These are phyloP conservation scores for Peronosclerospora sorghi DNA, from an alignment of 352 stramenopile species.

Conservation along the genomic window DNA sequence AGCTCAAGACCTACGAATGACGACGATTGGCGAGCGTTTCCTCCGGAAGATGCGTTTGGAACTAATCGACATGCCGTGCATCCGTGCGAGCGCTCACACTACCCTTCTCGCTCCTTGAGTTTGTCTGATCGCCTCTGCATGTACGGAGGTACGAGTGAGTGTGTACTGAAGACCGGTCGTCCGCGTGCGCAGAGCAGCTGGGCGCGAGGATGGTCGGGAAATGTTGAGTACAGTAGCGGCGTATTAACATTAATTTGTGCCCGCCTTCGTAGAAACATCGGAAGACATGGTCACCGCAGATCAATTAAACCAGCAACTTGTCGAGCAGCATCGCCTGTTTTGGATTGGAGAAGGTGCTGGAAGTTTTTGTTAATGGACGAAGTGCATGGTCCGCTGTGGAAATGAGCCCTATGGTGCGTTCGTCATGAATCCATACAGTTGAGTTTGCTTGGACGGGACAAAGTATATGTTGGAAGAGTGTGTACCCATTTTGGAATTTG, in stretches of 20 bases:
- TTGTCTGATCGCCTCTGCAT: constrained; percentile 40
- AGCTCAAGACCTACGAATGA: constrained; percentile 21
- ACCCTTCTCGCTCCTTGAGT: constrained; percentile 52
- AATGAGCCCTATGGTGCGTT: too few relatives aligned
- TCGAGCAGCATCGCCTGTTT: constrained; percentile 63
- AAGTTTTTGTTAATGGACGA: too few relatives aligned
- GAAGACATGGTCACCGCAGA: constrained; percentile 19
- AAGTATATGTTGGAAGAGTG: too few relatives aligned
- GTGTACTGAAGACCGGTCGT: constrained; percentile 10
- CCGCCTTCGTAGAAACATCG: constrained; percentile 21
- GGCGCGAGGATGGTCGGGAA: constrained; percentile 4
- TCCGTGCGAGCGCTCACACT: constrained; percentile 48
- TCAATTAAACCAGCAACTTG: constrained; percentile 32
- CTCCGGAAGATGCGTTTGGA: constrained; percentile 7
- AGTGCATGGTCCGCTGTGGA: too few relatives aligned
- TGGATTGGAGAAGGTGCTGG: constrained; percentile 62
- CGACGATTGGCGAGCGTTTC: constrained; percentile 17
- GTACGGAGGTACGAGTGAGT: constrained; percentile 34
- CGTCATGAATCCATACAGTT: too few relatives aligned
- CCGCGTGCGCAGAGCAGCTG: constrained; percentile 6
- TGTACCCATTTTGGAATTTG: too few relatives aligned
- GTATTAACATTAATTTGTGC: constrained; percentile 13
- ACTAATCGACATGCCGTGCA: constrained; percentile 11
- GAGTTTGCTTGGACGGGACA: too few relatives aligned
- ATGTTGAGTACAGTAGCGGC: constrained; percentile 1